A percentile compares a stretch with the other conserved stretches of the same genome.
Evolutionary conservation across 2,329 filamentous ascomycete species (phyloP).

Genomic region (Penicillium sp.): DNA sequence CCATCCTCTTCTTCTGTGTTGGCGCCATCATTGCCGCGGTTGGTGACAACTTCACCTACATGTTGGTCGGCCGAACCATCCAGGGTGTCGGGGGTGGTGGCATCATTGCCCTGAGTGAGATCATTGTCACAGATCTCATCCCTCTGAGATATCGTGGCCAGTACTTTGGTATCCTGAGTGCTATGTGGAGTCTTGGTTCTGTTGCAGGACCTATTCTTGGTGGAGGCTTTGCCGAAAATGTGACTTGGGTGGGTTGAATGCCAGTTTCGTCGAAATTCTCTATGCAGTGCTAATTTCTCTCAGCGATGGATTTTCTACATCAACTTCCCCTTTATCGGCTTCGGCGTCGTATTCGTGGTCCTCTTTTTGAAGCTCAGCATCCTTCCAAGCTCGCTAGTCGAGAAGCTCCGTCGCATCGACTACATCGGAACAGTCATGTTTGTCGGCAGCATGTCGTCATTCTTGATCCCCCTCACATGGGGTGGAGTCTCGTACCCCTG

Average conservation of each 20-base stretch:
- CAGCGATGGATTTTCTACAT: conserved; percentile 43
- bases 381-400: conserved; percentile 48
- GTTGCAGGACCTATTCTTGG: conserved; percentile 46
- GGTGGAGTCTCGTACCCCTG: conserved; percentile 68
- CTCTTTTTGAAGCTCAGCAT: conserved; percentile 58
- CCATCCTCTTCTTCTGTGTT: conserved; percentile 47
- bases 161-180: conserved; percentile 43
- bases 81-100: conserved; percentile 51
- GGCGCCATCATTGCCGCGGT: conserved; percentile 48
- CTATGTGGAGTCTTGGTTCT: conserved; percentile 44
- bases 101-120: conserved; percentile 46
- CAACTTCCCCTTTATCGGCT: conserved; percentile 38
- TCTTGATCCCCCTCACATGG: conserved; percentile 65
- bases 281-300: background rate
- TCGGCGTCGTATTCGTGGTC: conserved; percentile 31
- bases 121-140: conserved; percentile 48
- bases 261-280: background rate
- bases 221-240: conserved; percentile 43
- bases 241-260: conserved; percentile 38
- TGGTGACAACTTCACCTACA: conserved; percentile 44
- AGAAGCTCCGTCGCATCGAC: conserved; percentile 60
- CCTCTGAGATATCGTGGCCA: conserved; percentile 43
- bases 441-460: conserved; percentile 58
- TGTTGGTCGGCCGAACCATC: conserved; percentile 50
- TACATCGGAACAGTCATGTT: conserved; percentile 65